phyloP scores from a whole-genome alignment of 2,329 filamentous ascomycete genomes.

The Oidium heveae region DNA sequence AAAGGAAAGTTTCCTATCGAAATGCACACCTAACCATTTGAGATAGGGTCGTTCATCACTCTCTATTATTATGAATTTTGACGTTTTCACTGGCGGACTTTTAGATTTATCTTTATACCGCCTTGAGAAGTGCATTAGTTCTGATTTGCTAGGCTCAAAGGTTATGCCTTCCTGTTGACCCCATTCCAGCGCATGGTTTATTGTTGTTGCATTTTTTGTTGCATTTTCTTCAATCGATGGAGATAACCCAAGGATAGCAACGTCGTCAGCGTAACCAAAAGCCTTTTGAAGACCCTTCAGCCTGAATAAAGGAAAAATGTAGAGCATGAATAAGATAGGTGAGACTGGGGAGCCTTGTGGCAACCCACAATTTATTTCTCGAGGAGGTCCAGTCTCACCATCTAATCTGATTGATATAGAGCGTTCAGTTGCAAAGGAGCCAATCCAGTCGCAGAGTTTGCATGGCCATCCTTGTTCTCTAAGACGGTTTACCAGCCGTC shows the following conservation, averaged over 20 bases:
- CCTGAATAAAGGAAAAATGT: too few species aligned
- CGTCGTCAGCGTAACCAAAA: too few species aligned
- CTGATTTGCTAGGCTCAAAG: background rate
- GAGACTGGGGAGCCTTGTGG: too few species aligned
- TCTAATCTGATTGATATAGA: background rate
- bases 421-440: background rate
- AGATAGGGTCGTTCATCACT: background rate
- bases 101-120: background rate
- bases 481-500: background rate
- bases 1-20: background rate
- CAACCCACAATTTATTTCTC: too few species aligned
- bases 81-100: background rate
- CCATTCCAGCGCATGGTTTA: too few species aligned
- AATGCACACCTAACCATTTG: background rate
- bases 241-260: too few species aligned
- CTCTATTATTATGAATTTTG: background rate
- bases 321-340: too few species aligned
- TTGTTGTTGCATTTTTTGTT: too few species aligned
- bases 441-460: background rate
- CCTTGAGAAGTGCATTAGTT: background rate
- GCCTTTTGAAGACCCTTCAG: too few species aligned
- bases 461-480: background rate
- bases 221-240: too few species aligned
- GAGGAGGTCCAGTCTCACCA: too few species aligned
- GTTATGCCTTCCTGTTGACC: background rate